phyloP scores from a whole-genome alignment of 352 stramenopile species.

The Phytopythium ostracodes region DNA sequence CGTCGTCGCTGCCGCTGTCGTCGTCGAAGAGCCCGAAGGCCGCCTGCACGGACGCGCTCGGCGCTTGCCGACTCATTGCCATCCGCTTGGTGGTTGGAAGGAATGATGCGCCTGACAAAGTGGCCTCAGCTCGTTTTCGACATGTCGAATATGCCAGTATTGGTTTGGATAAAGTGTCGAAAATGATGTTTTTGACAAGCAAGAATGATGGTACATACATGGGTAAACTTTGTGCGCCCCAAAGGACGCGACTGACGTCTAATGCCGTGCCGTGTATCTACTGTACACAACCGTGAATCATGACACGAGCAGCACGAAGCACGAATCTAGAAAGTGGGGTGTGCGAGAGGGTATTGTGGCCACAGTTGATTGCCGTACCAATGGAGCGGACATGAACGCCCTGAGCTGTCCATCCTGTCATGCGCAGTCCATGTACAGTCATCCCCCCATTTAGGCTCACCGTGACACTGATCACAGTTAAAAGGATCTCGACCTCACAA shows the following conservation, averaged over 20 bases:
- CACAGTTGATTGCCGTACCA: neutral
- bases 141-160: neutral
- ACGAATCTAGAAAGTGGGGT: neutral
- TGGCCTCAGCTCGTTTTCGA: neutral
- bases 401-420: neutral
- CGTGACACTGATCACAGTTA: no score
- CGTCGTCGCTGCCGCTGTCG: conserved; percentile 64
- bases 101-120: neutral
- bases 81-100: neutral
- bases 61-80: conserved; percentile 10
- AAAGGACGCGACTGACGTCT: neutral
- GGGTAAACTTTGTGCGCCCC: conserved; percentile 1
- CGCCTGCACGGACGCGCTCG: conserved; percentile 56
- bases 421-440: neutral
- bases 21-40: conserved; percentile 84
- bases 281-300: no score
- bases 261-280: no score
- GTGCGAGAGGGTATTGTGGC: no score
- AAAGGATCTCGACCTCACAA: no score
- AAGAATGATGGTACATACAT: neutral
- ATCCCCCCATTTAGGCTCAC: no score
- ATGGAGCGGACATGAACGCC: no score
- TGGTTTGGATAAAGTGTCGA: neutral
- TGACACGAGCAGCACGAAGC: no score
- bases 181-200: neutral